Conservation (phyloP, 495 filamentous ascomycete genomes). For the Acidomyces sp. region DNA sequence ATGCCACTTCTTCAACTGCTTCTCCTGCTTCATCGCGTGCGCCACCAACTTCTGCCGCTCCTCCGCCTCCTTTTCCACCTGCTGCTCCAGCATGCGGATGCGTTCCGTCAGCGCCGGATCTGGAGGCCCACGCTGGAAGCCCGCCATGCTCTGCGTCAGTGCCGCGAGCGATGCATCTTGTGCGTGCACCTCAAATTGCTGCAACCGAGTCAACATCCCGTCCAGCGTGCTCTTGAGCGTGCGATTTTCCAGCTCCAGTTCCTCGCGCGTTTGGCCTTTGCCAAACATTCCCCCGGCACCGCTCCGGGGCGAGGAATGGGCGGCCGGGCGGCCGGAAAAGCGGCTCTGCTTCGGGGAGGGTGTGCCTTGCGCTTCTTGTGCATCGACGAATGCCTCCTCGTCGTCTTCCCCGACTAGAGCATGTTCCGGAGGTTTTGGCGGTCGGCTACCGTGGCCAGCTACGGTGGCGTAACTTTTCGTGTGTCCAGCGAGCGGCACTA, state of each 20-base stretch:
- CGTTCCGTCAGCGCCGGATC: constrained; percentile 19
- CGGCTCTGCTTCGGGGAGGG: constrained; percentile 23
- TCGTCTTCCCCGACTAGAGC: constrained; percentile 43
- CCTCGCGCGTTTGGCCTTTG: constrained; percentile 53
- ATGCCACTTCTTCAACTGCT: constrained; percentile 64
- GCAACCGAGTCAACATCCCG: constrained; percentile 60
- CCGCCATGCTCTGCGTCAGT: constrained; percentile 62
- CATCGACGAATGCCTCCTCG: constrained; percentile 77
- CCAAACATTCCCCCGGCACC: constrained; percentile 16
- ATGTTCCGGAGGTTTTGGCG: too few species aligned
- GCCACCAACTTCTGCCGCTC: constrained; percentile 41
- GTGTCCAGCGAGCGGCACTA: constrained; percentile 80
- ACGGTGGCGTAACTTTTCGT: constrained; percentile 85
- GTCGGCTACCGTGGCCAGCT: constrained; percentile 37
- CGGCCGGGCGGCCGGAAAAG: too few species aligned
- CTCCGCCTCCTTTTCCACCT: constrained; percentile 35
- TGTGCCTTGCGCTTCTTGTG: constrained; percentile 48
- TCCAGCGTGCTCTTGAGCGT: constrained; percentile 62
- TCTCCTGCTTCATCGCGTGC: constrained; percentile 32
- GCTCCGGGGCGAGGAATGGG: too few species aligned
- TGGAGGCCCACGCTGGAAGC: constrained; percentile 29
- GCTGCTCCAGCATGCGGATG: constrained; percentile 44
- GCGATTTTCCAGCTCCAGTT: constrained; percentile 69
- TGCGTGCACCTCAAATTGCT: constrained; percentile 79
- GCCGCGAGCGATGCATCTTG: constrained; percentile 63